Conservation (phyloP, 768 basidiomycete species). For the Serendipita sp. region DNA sequence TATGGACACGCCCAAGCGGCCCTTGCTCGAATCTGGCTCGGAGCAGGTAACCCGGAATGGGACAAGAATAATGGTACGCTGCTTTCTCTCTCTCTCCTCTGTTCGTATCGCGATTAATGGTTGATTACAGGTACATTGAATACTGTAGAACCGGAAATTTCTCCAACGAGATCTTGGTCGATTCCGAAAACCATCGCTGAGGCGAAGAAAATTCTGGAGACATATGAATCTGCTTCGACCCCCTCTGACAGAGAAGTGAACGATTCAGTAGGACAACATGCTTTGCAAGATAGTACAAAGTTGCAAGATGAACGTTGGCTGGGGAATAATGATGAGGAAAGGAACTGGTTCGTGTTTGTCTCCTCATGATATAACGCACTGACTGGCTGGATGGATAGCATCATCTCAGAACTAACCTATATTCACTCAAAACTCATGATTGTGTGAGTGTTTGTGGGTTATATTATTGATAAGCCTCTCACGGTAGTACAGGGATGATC, state of each 20-base stretch:
- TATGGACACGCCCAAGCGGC: slow-evolving; percentile 82
- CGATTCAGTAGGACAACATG: slow-evolving; percentile 71
- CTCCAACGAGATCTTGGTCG: slow-evolving; percentile 22
- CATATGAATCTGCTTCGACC: slow-evolving; percentile 51
- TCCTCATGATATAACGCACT: not conserved
- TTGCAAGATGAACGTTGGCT: slow-evolving; percentile 67
- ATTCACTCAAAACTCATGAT: slow-evolving; percentile 89
- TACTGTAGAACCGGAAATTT: not conserved
- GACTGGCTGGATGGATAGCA: slow-evolving; percentile 23
- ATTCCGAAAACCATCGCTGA: slow-evolving; percentile 51
- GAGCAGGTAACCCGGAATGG: not conserved
- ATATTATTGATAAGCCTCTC: slow-evolving; percentile 33
- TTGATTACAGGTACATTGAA: slow-evolving; percentile 32
- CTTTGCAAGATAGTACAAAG: slow-evolving; percentile 40
- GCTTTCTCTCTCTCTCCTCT: not conserved
- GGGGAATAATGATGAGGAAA: slow-evolving; percentile 69
- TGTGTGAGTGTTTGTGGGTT: slow-evolving; percentile 33
- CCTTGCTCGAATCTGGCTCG: slow-evolving; percentile 59
- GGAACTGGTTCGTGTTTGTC: slow-evolving; percentile 16
- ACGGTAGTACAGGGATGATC: slow-evolving; percentile 37
- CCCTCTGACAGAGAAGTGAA: slow-evolving; percentile 38
- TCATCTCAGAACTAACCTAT: slow-evolving; percentile 61
- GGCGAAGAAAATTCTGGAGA: slow-evolving; percentile 48
- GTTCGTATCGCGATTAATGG: not conserved
- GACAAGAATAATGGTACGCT: not conserved